Base-by-base conservation (phyloP, 2,329 filamentous ascomycete species). In the Ilyonectria robusta region DNA sequence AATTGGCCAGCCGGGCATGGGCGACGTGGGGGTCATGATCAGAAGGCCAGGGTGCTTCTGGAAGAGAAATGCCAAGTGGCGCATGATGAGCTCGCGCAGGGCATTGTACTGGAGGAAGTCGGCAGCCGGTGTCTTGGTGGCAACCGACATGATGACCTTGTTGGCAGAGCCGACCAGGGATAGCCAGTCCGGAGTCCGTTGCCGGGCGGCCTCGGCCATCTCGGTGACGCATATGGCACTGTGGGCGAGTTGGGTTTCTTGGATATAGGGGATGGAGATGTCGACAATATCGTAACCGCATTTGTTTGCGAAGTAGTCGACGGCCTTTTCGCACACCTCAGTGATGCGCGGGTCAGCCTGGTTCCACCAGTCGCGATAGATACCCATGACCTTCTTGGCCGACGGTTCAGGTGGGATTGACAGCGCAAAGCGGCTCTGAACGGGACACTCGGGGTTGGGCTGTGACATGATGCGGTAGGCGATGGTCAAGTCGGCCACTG, bases 391-490 rank as follows among this genome's bases (percentile, higher is more conserved):
- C 74, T 91, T 92, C 69, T 84, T 85, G 42, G 80, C 73, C 0
- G 80, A 76, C 1, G 83, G 80, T 6, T 75, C 73, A 0, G 83
- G 82, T 4, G 86, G 81, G 8, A 82, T 70, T 15, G 88, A 89
- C 4, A 89, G 84, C 0, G 87, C 87, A 78, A 97, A 96, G 15
- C 85, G 82, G 8, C 86, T 81, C 19, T 92, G 92, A 8, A 86
- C 80, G 0, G 86, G 83, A 77, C 92, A 87, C 2, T 85, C 80
- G 0, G 91, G 88, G 74, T 97, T 88, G 0, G 94, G 92, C 59
- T 89, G 87, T 2, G 93, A 87, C 87, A 97, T 94, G 73, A 93
- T 78, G 56, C 93, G 90, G 82, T 96, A 98, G n/a, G 93, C 92
- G 59, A 94, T 85, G 68, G 92, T 91, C 6, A 98, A 87, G 75